phyloP scores from a whole-genome alignment of 2,329 filamentous ascomycete genomes.

The Leptographium wingfieldii region DNA sequence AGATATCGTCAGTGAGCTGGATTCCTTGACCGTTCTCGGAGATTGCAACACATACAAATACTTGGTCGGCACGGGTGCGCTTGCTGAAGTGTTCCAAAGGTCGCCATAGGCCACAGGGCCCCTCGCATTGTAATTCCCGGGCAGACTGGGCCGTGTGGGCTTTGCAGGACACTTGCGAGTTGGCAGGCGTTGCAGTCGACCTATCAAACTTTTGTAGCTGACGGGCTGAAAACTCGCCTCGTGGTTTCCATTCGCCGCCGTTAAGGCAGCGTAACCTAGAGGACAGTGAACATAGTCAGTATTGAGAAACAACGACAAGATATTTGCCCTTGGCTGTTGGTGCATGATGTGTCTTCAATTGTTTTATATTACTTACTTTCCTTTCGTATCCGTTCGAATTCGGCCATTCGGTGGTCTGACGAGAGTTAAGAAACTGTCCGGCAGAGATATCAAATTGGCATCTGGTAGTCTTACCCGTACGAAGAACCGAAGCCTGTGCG shows the following conservation, averaged over 20 bases:
- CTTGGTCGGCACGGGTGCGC: conserved; percentile 17
- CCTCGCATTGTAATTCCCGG: conserved; percentile 16
- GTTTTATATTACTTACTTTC: background rate
- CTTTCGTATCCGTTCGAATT: background rate
- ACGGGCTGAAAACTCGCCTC: conserved; percentile 17
- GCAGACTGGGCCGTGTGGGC: conserved; percentile 13
- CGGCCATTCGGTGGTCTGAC: background rate
- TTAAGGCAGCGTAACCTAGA: conserved; percentile 18
- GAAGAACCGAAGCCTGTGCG: no score
- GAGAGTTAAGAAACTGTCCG: background rate
- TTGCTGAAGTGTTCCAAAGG: conserved; percentile 21
- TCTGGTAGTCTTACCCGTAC: no score
- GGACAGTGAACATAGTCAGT: background rate
- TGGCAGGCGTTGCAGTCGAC: conserved; percentile 10
- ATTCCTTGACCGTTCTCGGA: no score
- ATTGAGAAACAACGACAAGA: background rate
- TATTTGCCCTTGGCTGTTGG: no score
- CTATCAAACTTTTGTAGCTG: conserved; percentile 17
- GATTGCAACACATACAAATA: conserved; percentile 16
- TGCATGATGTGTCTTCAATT: no score
- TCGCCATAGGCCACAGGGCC: conserved; percentile 20
- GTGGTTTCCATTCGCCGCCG: conserved; percentile 18
- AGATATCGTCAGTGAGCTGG: conserved; percentile 3
- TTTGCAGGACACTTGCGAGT: conserved; percentile 18
- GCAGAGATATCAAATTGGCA: background rate